phyloP scores from a whole-genome alignment of 1,284 basidiomycete species.

The Rhodotorula glutinis region DNA sequence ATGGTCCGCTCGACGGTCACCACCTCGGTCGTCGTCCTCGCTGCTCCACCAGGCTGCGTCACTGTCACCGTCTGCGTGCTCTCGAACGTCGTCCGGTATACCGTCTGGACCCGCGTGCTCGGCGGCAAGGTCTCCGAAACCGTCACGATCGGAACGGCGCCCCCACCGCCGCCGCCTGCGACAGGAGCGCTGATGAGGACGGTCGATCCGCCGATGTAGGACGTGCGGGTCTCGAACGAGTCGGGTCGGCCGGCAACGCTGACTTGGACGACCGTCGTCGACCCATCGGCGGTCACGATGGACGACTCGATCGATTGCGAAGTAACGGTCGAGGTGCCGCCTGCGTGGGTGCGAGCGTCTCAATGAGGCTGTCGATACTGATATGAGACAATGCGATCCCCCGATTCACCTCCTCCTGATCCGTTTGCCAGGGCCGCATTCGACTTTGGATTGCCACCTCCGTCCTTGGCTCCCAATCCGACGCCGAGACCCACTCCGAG shows the following conservation, averaged over 20 bases:
- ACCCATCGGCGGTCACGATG: conserved; percentile 6
- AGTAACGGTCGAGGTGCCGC: conserved; percentile 2
- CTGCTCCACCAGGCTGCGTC: conserved; percentile 11
- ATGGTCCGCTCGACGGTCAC: conserved; percentile 17
- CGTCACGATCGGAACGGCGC: conserved; percentile 1
- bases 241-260: not conserved
- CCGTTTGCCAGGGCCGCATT: not conserved
- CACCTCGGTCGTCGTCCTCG: conserved; percentile 5
- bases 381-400: not conserved
- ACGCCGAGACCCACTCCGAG: conserved; percentile 33
- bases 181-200: conserved; percentile 3
- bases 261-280: conserved; percentile 8
- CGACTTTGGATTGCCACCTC: not conserved
- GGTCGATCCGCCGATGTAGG: conserved; percentile 22
- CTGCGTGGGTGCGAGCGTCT: not conserved
- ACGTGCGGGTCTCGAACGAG: not conserved
- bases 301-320: not conserved
- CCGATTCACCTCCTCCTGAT: not conserved
- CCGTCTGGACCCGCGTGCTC: conserved; percentile 11
- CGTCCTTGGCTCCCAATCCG: conserved; percentile 22
- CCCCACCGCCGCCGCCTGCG: not conserved
- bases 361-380: not conserved
- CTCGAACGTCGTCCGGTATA: conserved; percentile 20
- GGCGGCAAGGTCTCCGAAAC: conserved; percentile 10
- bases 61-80: conserved; percentile 26